Evolutionary conservation across 2,329 filamentous ascomycete species (phyloP), one percentile per base, ranked within the genome.

Genomic region (Eutypa lata): DNA sequence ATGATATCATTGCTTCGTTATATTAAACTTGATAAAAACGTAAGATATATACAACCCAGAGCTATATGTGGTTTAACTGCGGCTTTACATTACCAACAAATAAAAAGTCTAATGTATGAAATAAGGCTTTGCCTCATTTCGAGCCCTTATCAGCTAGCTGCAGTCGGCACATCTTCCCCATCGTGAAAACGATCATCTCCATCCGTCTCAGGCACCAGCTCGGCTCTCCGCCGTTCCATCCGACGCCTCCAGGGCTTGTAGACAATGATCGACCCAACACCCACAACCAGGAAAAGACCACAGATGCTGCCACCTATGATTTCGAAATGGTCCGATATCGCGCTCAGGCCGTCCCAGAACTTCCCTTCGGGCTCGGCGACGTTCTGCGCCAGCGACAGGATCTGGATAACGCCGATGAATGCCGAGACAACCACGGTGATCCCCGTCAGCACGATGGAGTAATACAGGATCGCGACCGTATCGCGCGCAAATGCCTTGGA

Each of bases 281-380:
- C 93, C 46, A 91, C 87, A 0, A 96, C 69, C 0, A 96, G 72
- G 61, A 97, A 97, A 0, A 90, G 77, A 0, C 86, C 91, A 58
- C 92, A 96, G 33, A 99, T 96, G 16, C 81, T 82, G 1, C 90
- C 94, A 10, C 92, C 91, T 45, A 96, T 86, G 55, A 93, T 82
- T 70, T 96, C 90, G 61, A 91, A 96, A 66, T 91, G 80, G 57
- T 96, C 90, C 0, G 89, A 85, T 1, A 88, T 84, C 1, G 78
- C 81, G 48, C 84, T 81, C 0, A 97, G 88, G 1, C 91, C 92
- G 49, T 96, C 86, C 94, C 94, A 97, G 70, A 97, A 97, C n/a
- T 70, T 71, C 0, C 91, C 91, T 16, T 79, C 73, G 0, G 89
- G 88, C 50, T 88, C 77, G 0, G 88, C 87, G 1, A 93, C 86